Conservation (phyloP, 2,329 filamentous ascomycete species). For the Epicoccum nigrum region DNA sequence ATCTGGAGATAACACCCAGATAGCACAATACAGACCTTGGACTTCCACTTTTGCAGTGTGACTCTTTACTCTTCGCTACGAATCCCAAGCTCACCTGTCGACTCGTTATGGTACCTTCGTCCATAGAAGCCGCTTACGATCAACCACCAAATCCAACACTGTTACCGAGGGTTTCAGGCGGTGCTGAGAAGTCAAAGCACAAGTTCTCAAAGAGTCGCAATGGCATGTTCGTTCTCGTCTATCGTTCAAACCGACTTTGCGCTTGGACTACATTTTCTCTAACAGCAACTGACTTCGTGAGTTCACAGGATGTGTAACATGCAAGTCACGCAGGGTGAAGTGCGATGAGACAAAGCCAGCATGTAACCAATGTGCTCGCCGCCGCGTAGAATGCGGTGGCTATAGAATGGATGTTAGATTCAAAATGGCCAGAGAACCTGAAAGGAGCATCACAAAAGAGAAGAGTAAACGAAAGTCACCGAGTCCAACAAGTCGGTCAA, state of each 20-base stretch:
- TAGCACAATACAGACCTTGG: slow-evolving; percentile 1
- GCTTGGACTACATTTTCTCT: not conserved
- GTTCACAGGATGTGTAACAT: slow-evolving; percentile 68
- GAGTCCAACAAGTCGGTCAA: slow-evolving; percentile 4
- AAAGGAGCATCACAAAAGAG: slow-evolving; percentile 31
- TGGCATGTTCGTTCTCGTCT: slow-evolving; percentile 19
- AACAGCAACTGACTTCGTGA: slow-evolving; percentile 11
- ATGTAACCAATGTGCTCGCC: slow-evolving; percentile 68
- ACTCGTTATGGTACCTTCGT: slow-evolving; percentile 9
- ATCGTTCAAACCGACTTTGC: not conserved
- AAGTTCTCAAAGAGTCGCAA: slow-evolving; percentile 18
- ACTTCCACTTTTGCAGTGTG: not conserved
- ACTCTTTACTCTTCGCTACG: not conserved
- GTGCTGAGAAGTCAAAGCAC: slow-evolving; percentile 17
- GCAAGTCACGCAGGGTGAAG: slow-evolving; percentile 73
- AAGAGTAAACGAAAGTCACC: slow-evolving; percentile 25
- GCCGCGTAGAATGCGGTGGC: slow-evolving; percentile 69
- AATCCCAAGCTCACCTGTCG: not conserved
- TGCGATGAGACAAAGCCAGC: slow-evolving; percentile 73
- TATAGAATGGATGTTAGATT: slow-evolving; percentile 77
- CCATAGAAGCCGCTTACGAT: not conserved
- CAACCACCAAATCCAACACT: slow-evolving; percentile 3
- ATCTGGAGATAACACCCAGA: slow-evolving; percentile 12
- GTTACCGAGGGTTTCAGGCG: not conserved
- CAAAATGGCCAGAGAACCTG: slow-evolving; percentile 43